Percentiles rank a stretch among this genome's conserved stretches.
phyloP scores from a whole-genome alignment of 2,329 filamentous ascomycete species.

The Verticillium tricorpus region DNA sequence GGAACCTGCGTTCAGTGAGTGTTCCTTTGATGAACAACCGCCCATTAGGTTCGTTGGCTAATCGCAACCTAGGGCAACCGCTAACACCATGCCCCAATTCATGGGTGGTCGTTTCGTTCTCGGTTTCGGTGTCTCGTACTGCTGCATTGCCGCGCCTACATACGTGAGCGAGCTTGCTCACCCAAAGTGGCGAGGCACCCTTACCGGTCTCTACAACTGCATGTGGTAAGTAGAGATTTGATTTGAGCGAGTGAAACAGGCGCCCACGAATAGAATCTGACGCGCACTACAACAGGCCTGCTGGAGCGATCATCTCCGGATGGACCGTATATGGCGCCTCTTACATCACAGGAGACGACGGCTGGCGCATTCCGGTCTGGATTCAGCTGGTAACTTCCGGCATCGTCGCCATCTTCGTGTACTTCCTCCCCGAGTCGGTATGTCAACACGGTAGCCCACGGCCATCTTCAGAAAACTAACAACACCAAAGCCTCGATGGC shows the following conservation, averaged over 20 bases:
- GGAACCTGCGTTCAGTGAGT: slow-evolving; percentile 30
- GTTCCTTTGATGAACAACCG: not conserved
- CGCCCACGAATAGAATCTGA: not conserved
- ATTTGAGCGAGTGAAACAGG: too few relatives aligned
- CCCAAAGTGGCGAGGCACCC: slow-evolving; percentile 43
- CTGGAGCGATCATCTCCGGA: slow-evolving; percentile 49
- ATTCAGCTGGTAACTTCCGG: slow-evolving; percentile 47
- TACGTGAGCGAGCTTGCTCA: slow-evolving; percentile 52
- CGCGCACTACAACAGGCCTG: slow-evolving; percentile 1
- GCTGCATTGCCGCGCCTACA: slow-evolving; percentile 41
- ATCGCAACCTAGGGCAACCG: slow-evolving; percentile 26
- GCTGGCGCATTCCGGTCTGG: slow-evolving; percentile 48
- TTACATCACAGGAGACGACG: slow-evolving; percentile 29
- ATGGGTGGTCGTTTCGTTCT: slow-evolving; percentile 46
- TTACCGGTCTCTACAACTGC: slow-evolving; percentile 49
- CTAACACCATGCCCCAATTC: slow-evolving; percentile 37
- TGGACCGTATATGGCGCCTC: slow-evolving; percentile 48
- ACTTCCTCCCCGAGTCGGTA: slow-evolving; percentile 40
- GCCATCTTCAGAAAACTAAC: not conserved
- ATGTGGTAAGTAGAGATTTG: slow-evolving; percentile 31
- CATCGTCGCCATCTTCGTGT: slow-evolving; percentile 36
- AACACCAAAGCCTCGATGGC: slow-evolving; percentile 30
- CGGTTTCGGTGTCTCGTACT: slow-evolving; percentile 47
- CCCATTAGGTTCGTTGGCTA: not conserved
- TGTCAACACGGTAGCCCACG: not conserved